Evolutionary conservation across 495 filamentous ascomycete species (phyloP).

Genomic region (Filosporella fistucella): DNA sequence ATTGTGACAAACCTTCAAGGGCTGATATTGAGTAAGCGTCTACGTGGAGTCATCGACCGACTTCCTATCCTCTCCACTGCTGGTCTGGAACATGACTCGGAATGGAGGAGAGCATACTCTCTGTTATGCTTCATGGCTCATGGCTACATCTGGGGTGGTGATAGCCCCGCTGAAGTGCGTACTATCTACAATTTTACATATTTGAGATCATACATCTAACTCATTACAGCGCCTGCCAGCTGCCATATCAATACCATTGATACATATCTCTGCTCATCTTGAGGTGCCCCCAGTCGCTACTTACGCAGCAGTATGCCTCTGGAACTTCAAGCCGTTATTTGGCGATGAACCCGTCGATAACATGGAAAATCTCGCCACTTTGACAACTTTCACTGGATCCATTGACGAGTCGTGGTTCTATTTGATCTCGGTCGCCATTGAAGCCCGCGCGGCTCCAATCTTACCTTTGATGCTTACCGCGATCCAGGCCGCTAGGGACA

Average conservation of each 20-base stretch:
- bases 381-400: conserved; percentile 91
- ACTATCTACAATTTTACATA: too few species aligned
- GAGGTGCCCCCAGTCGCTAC: conserved; percentile 93
- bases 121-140: conserved; percentile 85
- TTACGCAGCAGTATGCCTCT: conserved; percentile 85
- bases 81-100: conserved; percentile 71
- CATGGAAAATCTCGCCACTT: conserved; percentile 77
- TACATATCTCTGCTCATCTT: conserved; percentile 71
- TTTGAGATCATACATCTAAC: conserved; percentile 20
- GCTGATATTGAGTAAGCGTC: conserved; percentile 74
- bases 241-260: conserved; percentile 76
- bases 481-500: conserved; percentile 71
- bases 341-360: conserved; percentile 71
- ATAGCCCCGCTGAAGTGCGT: conserved; percentile 67
- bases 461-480: conserved; percentile 85
- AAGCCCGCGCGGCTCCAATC: conserved; percentile 86
- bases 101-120: conserved; percentile 91
- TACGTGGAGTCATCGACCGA: conserved; percentile 69
- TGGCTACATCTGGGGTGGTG: conserved; percentile 92
- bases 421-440: conserved; percentile 89
- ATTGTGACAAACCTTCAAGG: conserved; percentile 80
- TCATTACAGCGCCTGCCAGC: conserved; percentile 71
- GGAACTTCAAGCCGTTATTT: conserved; percentile 95
- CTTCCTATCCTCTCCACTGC: conserved; percentile 79
- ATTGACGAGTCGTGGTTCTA: conserved; percentile 99